phyloP scores from a whole-genome alignment of 495 filamentous ascomycete genomes.

The Annulohypoxylon stygium region DNA sequence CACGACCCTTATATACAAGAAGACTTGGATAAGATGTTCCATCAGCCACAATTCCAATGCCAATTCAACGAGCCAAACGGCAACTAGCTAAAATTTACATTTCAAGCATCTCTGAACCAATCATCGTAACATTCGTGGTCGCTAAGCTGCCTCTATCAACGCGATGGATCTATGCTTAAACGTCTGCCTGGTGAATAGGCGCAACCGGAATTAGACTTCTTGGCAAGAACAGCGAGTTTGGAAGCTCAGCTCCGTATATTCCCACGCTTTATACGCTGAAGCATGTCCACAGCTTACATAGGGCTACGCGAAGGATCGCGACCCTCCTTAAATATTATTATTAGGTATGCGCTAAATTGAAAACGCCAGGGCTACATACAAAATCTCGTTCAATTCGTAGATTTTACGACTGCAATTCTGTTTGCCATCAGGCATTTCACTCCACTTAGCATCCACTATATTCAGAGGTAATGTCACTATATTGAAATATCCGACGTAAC shows the following conservation, averaged over 20 bases:
- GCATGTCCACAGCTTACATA: neutral
- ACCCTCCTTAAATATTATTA: slow-evolving; percentile 1
- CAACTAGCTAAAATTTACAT: neutral
- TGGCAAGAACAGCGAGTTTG: neutral
- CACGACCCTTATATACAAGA: neutral
- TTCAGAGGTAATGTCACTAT: no score
- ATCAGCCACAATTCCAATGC: neutral
- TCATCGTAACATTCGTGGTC: neutral
- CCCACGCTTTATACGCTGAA: neutral
- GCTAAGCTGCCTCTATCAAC: neutral
- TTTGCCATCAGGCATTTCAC: no score
- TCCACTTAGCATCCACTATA: no score
- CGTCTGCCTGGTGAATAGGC: neutral
- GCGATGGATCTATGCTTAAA: neutral
- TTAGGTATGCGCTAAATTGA: neutral
- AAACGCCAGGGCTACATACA: neutral
- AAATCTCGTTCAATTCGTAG: no score
- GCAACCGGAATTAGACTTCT: neutral
- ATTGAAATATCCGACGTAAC: no score
- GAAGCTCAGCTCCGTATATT: neutral
- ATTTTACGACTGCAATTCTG: no score
- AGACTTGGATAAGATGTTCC: neutral
- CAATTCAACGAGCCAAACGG: neutral
- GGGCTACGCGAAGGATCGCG: neutral
- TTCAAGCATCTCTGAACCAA: neutral